These are phyloP conservation scores for Mucor indicus DNA, from an alignment of 371 early-diverging fungal genomes.

Conservation along the genomic window DNA sequence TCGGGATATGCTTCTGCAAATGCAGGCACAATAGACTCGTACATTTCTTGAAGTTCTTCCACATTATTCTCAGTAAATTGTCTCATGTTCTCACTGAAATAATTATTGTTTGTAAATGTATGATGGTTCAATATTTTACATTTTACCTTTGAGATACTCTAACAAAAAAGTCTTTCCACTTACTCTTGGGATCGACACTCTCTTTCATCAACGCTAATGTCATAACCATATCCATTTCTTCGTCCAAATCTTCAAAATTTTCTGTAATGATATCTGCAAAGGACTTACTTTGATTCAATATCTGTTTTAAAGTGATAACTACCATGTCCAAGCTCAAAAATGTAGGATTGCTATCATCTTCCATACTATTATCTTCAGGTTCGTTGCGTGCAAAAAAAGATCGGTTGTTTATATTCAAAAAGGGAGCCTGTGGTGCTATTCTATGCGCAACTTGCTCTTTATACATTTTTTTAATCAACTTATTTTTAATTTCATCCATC, in stretches of 20 bases:
- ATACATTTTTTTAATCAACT: conserved; percentile 23
- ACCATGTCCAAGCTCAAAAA: conserved; percentile 19
- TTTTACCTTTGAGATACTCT: conserved; percentile 17
- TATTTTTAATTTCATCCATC: conserved; percentile 20
- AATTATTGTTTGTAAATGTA: not conserved
- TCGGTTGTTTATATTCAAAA: conserved; percentile 31
- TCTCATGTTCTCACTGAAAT: no score
- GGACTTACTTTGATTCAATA: conserved; percentile 19
- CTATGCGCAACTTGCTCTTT: conserved; percentile 12
- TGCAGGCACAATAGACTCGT: conserved; percentile 39
- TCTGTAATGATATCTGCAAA: conserved; percentile 22
- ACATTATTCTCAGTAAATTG: conserved; percentile 9
- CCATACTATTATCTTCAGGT: conserved; percentile 8
- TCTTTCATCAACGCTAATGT: conserved; percentile 43
- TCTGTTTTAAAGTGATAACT: conserved; percentile 24
- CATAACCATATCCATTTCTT: conserved; percentile 48
- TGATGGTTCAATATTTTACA: not conserved
- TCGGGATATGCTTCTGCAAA: conserved; percentile 38
- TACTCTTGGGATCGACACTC: conserved; percentile 19
- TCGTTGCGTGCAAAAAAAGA: conserved; percentile 8
- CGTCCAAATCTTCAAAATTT: conserved; percentile 39
- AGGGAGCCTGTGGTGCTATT: conserved; percentile 25
- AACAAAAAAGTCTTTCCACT: conserved; percentile 31
- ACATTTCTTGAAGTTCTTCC: conserved; percentile 40
- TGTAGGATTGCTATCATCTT: conserved; percentile 1